Conservation (phyloP, 2,329 filamentous ascomycete genomes). For the Phoma sp. region DNA sequence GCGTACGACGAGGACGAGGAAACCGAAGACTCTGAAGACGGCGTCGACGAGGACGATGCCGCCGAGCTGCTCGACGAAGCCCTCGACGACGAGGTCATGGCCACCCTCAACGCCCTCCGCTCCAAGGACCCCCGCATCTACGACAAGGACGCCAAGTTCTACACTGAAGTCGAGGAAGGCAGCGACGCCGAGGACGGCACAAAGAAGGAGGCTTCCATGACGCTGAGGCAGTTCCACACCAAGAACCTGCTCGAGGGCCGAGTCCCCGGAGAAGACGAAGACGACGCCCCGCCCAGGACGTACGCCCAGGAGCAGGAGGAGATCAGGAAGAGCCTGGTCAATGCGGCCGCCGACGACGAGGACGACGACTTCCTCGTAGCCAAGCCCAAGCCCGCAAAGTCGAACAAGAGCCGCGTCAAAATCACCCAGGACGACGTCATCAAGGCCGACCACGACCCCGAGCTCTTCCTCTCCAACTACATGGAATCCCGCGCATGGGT, state of each 20-base stretch:
- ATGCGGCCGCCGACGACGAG: constrained; percentile 64
- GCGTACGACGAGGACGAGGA: constrained; percentile 54
- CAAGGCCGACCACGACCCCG: constrained; percentile 85
- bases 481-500: constrained; percentile 92
- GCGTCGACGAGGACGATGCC: constrained; percentile 87
- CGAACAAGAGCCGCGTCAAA: constrained; percentile 41
- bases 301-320: constrained; percentile 90
- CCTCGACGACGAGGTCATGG: constrained; percentile 85
- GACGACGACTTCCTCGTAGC: constrained; percentile 78
- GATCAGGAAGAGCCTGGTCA: constrained; percentile 78
- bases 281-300: constrained; percentile 67
- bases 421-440: constrained; percentile 66
- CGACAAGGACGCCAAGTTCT: constrained; percentile 81
- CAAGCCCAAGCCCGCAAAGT: constrained; percentile 62
- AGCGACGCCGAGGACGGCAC: constrained; percentile 43
- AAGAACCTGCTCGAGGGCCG: constrained; percentile 83
- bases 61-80: constrained; percentile 85
- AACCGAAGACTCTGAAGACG: constrained; percentile 60
- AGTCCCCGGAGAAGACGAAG: constrained; percentile 64
- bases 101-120: constrained; percentile 84
- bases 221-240: constrained; percentile 87
- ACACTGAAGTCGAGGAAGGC: constrained; percentile 68
- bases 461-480: constrained; percentile 94
- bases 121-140: constrained; percentile 92
- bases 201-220: constrained; percentile 84